Conservation (phyloP, 2,329 filamentous ascomycete genomes). For the Ophiocordyceps camponoti-saundersi region DNA sequence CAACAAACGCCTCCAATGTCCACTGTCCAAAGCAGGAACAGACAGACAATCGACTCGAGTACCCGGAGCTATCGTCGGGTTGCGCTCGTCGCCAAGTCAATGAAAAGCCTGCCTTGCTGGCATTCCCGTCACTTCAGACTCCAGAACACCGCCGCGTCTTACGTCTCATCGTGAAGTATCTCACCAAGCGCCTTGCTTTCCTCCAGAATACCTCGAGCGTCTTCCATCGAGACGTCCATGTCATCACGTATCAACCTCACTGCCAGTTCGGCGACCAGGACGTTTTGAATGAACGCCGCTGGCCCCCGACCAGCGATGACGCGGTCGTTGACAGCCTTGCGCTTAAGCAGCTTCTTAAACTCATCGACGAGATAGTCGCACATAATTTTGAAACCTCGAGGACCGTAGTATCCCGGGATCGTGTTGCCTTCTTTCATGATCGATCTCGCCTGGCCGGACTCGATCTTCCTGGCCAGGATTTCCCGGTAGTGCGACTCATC, state of each 20-base stretch:
- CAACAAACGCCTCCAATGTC: no score
- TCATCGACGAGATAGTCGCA: slow-evolving; percentile 47
- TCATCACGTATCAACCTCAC: slow-evolving; percentile 39
- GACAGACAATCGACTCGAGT: not conserved
- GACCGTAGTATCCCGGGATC: slow-evolving; percentile 71
- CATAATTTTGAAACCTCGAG: slow-evolving; percentile 54
- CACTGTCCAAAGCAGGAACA: not conserved
- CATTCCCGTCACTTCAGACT: no score
- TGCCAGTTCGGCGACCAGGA: slow-evolving; percentile 58
- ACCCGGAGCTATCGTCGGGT: not conserved
- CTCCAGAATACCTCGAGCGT: slow-evolving; percentile 38
- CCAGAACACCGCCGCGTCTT: no score
- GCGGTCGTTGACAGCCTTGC: slow-evolving; percentile 43
- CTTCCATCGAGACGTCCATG: slow-evolving; percentile 24
- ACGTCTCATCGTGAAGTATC: slow-evolving; percentile 44
- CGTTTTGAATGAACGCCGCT: slow-evolving; percentile 52
- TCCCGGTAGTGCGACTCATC: slow-evolving; percentile 43
- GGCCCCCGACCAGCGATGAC: slow-evolving; percentile 51
- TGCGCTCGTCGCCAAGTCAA: not conserved
- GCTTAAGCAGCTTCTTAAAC: slow-evolving; percentile 43
- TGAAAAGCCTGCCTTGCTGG: no score
- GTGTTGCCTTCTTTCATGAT: slow-evolving; percentile 41
- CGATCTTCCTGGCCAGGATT: slow-evolving; percentile 35
- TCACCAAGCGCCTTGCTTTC: slow-evolving; percentile 53
- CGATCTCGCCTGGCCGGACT: slow-evolving; percentile 39